phyloP scores from a whole-genome alignment of 2,329 filamentous ascomycete genomes.

The Cordyceps sp. region DNA sequence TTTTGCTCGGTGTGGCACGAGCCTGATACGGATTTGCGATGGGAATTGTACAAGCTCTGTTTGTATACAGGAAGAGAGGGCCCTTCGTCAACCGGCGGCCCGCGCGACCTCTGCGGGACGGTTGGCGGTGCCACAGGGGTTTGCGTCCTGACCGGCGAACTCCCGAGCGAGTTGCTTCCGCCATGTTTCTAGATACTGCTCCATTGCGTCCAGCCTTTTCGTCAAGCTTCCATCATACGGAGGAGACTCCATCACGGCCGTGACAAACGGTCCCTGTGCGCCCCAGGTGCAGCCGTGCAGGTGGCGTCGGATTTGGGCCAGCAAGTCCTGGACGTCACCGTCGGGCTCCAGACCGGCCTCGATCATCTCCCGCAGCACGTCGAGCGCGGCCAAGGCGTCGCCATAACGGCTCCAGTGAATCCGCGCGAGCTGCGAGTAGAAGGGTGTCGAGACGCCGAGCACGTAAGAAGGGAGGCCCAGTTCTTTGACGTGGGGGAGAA shows the following conservation, averaged over 20 bases:
- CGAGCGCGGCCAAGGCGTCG: slow-evolving; percentile 36
- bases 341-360: slow-evolving; percentile 43
- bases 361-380: slow-evolving; percentile 49
- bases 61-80: too few relatives aligned
- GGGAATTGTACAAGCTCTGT: too few relatives aligned
- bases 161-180: slow-evolving; percentile 1
- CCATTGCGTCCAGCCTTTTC: slow-evolving; percentile 11
- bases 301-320: slow-evolving; percentile 15
- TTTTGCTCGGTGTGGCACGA: too few relatives aligned
- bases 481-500: slow-evolving; percentile 51
- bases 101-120: too few relatives aligned
- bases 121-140: too few relatives aligned
- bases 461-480: slow-evolving; percentile 55
- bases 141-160: too few relatives aligned
- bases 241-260: slow-evolving; percentile 19
- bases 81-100: too few relatives aligned
- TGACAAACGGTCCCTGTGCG: slow-evolving; percentile 19
- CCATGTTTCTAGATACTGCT: slow-evolving; percentile 4
- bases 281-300: slow-evolving; percentile 18
- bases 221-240: slow-evolving; percentile 14
- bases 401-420: slow-evolving; percentile 45
- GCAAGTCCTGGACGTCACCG: slow-evolving; percentile 10
- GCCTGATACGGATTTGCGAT: too few relatives aligned
- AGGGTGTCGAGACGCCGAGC: slow-evolving; percentile 50
- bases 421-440: slow-evolving; percentile 51